Evolutionary conservation across 2,329 filamentous ascomycete genomes (phyloP).

Genomic region (Phoma sp.): DNA sequence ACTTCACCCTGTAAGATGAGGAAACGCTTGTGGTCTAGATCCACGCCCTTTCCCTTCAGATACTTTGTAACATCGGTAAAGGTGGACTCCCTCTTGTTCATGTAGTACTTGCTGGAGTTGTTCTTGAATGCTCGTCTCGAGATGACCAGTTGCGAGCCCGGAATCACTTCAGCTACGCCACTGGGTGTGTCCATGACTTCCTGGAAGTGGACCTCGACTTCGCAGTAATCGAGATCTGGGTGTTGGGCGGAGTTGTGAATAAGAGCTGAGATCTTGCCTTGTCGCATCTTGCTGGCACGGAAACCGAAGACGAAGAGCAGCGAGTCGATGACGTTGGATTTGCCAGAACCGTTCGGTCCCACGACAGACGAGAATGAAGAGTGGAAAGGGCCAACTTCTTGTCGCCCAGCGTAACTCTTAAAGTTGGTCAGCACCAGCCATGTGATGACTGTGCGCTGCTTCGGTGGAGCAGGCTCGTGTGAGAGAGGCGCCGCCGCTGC

Average conservation of each 20-base stretch:
- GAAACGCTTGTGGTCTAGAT: slow-evolving; percentile 98
- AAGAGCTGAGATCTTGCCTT: slow-evolving; percentile 95
- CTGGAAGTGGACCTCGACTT: slow-evolving; percentile 95
- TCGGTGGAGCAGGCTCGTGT: slow-evolving; percentile 79
- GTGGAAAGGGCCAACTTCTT: slow-evolving; percentile 96
- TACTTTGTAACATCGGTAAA: slow-evolving; percentile 91
- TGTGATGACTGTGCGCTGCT: slow-evolving; percentile 88
- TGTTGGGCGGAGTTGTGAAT: slow-evolving; percentile 95
- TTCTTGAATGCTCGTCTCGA: slow-evolving; percentile 96
- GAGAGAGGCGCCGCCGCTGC: slow-evolving; percentile 66
- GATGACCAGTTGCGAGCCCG: slow-evolving; percentile 84
- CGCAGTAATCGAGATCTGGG: slow-evolving; percentile 86
- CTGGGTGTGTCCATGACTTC: slow-evolving; percentile 89
- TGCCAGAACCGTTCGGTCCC: slow-evolving; percentile 96
- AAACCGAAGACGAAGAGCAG: slow-evolving; percentile 99
- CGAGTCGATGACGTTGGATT: slow-evolving; percentile 98
- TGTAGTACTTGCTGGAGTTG: slow-evolving; percentile 98
- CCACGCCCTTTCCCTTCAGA: slow-evolving; percentile 85
- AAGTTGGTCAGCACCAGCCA: slow-evolving; percentile 94
- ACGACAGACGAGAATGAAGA: slow-evolving; percentile 97
- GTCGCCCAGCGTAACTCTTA: slow-evolving; percentile 96
- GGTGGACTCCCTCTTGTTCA: slow-evolving; percentile 87
- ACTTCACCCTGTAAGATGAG: slow-evolving; percentile 97
- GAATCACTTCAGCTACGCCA: slow-evolving; percentile 77
- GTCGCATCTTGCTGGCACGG: slow-evolving; percentile 97